phyloP scores from a whole-genome alignment of 1,284 basidiomycete species.

The Sanghuangporus weigelae region DNA sequence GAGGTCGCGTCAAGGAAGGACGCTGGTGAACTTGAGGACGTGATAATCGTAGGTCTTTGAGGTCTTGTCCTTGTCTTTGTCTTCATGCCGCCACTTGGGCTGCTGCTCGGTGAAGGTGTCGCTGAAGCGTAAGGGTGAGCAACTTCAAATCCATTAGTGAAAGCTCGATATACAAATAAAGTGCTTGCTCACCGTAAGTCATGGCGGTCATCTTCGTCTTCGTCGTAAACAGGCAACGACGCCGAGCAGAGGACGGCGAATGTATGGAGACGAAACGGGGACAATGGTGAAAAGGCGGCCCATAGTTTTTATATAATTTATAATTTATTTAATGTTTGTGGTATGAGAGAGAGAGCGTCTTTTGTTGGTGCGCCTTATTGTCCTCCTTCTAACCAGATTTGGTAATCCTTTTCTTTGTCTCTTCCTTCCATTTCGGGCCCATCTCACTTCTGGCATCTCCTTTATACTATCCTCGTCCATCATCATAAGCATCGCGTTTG shows the following conservation, averaged over 20 bases:
- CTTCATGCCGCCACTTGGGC: not conserved
- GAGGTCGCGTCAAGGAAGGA: constrained; percentile 2
- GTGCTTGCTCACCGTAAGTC: not conserved
- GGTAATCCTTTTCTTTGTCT: not conserved
- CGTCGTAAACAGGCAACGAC: not conserved
- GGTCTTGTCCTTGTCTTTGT: not conserved
- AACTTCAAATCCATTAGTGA: not conserved
- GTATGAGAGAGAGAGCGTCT: not conserved
- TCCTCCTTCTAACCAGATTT: not conserved
- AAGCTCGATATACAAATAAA: not conserved
- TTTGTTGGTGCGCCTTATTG: constrained; percentile 7
- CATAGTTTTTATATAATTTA: not conserved
- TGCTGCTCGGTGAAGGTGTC: not conserved
- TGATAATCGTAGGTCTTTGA: not conserved
- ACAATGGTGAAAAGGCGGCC: not conserved
- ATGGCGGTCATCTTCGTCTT: not conserved
- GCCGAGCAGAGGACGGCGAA: not conserved
- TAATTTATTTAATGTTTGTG: not conserved
- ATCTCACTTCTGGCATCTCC: not conserved
- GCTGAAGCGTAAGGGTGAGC: constrained; percentile 12
- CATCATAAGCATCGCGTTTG: not conserved
- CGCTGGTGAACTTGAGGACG: not conserved
- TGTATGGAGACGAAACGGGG: not conserved
- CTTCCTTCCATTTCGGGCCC: not conserved
- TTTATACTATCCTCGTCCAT: not conserved